Evolutionary conservation across 2,329 filamentous ascomycete species (phyloP).

Genomic region (Trichoderma sp.): DNA sequence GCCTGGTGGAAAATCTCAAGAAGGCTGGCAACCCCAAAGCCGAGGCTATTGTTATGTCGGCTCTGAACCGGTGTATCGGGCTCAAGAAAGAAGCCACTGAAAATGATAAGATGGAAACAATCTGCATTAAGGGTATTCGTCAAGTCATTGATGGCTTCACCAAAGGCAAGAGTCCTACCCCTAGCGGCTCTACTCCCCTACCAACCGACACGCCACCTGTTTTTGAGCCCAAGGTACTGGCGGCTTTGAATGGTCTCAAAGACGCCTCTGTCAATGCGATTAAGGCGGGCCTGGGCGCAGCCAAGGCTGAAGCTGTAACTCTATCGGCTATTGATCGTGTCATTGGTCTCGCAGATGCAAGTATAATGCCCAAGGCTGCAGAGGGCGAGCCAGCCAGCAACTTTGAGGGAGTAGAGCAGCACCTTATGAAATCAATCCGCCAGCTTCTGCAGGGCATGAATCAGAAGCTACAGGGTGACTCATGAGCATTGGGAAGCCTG

Average conservation of each 20-base stretch:
- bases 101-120: conserved; percentile 52
- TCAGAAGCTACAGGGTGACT: conserved; percentile 41
- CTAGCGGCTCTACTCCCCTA: conserved; percentile 36
- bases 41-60: conserved; percentile 56
- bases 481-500: neutral
- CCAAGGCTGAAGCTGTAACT: conserved; percentile 51
- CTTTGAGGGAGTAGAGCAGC: conserved; percentile 48
- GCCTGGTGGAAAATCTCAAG: conserved; percentile 51
- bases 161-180: conserved; percentile 44
- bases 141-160: conserved; percentile 51
- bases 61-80: conserved; percentile 55
- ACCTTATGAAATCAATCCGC: conserved; percentile 47
- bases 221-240: conserved; percentile 48
- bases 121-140: conserved; percentile 50
- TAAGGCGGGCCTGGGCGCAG: conserved; percentile 45
- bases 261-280: conserved; percentile 50
- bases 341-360: conserved; percentile 52
- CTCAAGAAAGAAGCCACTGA: conserved; percentile 51
- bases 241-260: conserved; percentile 51
- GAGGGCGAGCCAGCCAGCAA: conserved; percentile 42
- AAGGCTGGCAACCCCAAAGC: conserved; percentile 49
- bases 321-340: conserved; percentile 57
- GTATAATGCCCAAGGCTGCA: conserved; percentile 43
- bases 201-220: conserved; percentile 37
- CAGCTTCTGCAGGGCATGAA: conserved; percentile 48